phyloP scores from a whole-genome alignment of 371 early-diverging fungal genomes.

The Vairimorpha ceranae region DNA sequence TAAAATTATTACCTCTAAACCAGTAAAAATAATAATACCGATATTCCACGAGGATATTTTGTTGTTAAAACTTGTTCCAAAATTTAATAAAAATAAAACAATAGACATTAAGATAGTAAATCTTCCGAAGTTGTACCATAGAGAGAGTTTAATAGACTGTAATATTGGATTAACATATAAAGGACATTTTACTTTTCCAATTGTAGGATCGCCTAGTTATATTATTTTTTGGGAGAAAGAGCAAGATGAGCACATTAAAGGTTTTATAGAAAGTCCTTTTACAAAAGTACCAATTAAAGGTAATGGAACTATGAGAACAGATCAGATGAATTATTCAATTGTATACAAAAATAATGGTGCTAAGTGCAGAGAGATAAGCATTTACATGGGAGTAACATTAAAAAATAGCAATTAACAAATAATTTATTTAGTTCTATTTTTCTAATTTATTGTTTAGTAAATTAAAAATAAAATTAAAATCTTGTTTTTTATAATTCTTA shows the following conservation, averaged over 20 bases:
- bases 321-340: constrained; percentile 32
- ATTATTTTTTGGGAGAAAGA: constrained; percentile 51
- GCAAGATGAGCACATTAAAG: constrained; percentile 3
- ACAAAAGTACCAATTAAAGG: constrained; percentile 20
- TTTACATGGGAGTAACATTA: constrained; percentile 37
- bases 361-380: constrained; percentile 40
- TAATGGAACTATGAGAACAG: constrained; percentile 37
- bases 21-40: constrained; percentile 30
- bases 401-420: not conserved
- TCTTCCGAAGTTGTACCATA: not conserved
- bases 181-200: constrained; percentile 6
- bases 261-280: constrained; percentile 14
- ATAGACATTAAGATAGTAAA: constrained; percentile 30
- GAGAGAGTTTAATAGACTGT: constrained; percentile 34
- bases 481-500: not conserved
- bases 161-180: constrained; percentile 29
- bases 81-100: constrained; percentile 17
- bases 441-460: not conserved
- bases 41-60: constrained; percentile 20
- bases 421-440: not conserved
- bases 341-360: constrained; percentile 39
- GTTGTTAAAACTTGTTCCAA: constrained; percentile 16
- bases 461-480: not conserved
- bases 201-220: constrained; percentile 12
- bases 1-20: constrained; percentile 32